Evolutionary conservation across 1,139 yeast genomes (phyloP).

Genomic region (Candida glucosophila): DNA sequence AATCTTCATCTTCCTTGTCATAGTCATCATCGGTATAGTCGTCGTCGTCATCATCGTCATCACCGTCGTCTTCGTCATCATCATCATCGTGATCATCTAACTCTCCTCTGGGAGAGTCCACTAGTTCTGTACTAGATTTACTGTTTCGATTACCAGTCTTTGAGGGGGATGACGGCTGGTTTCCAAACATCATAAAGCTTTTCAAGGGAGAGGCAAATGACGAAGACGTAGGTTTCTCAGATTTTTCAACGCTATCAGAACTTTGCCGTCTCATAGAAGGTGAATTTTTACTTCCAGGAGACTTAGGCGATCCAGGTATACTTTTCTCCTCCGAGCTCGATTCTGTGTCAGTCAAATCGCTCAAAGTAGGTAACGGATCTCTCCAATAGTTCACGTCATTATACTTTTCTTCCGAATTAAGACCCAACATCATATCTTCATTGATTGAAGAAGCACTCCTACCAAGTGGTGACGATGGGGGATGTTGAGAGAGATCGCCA

Average conservation of each 20-base stretch:
- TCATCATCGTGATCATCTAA: slow-evolving; percentile 12
- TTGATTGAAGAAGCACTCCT: slow-evolving; percentile 14
- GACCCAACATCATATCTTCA: slow-evolving; percentile 13
- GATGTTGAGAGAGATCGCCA: slow-evolving; percentile 4
- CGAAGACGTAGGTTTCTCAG: slow-evolving; percentile 29
- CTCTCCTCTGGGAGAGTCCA: slow-evolving; percentile 10
- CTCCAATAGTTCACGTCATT: slow-evolving; percentile 93
- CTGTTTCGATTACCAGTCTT: slow-evolving; percentile 5
- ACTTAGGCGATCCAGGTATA: too few relatives aligned
- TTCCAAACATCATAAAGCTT: slow-evolving; percentile 32
- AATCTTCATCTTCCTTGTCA: slow-evolving; percentile 16
- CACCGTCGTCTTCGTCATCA: slow-evolving; percentile 15
- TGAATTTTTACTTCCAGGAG: slow-evolving; percentile 4
- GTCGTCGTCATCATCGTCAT: slow-evolving; percentile 22
- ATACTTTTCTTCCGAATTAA: slow-evolving; percentile 48
- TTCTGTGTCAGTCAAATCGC: slow-evolving; percentile 45
- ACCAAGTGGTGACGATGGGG: slow-evolving; percentile 13
- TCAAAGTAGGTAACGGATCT: slow-evolving; percentile 58
- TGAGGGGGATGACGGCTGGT: slow-evolving; percentile 6
- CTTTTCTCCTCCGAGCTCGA: slow-evolving; percentile 3
- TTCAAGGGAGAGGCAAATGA: slow-evolving; percentile 37
- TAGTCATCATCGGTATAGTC: slow-evolving; percentile 20
- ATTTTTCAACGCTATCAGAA: neutral
- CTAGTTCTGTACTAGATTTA: slow-evolving; percentile 6
- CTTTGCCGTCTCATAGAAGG: slow-evolving; percentile 1